phyloP scores from a whole-genome alignment of 352 stramenopile genomes.

The Globisporangium spiculum region DNA sequence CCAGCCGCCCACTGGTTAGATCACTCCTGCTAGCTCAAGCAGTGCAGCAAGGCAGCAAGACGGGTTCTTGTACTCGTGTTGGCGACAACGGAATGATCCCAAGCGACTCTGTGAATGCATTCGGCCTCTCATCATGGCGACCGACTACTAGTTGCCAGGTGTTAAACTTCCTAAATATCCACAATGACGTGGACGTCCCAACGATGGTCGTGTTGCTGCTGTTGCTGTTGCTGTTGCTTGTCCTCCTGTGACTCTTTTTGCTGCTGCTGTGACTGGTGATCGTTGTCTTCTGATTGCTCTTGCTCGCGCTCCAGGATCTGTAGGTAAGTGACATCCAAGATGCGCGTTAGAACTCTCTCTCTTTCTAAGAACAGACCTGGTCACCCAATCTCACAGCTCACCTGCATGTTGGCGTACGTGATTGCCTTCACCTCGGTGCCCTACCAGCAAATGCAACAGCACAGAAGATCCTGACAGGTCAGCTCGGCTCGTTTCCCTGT shows the following conservation, averaged over 20 bases:
- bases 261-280: neutral
- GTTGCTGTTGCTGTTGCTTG: neutral
- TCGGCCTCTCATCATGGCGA: neutral
- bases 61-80: neutral
- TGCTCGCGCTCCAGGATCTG: constrained; percentile 1
- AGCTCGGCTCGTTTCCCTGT: neutral
- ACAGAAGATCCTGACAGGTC: neutral
- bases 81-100: neutral
- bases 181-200: neutral
- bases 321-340: neutral
- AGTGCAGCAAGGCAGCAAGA: neutral
- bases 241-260: neutral
- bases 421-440: constrained; percentile 4
- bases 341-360: neutral
- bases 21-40: neutral
- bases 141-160: neutral
- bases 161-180: constrained; percentile 3
- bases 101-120: neutral
- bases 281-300: constrained; percentile 2
- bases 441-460: neutral
- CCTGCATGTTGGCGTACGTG: constrained; percentile 2
- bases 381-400: neutral
- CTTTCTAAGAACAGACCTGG: neutral
- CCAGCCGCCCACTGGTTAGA: constrained; percentile 66
- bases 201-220: neutral